These are phyloP conservation scores for Plantago elongata DNA, from an alignment of 257 asterid genomes.

Conservation along the genomic window DNA sequence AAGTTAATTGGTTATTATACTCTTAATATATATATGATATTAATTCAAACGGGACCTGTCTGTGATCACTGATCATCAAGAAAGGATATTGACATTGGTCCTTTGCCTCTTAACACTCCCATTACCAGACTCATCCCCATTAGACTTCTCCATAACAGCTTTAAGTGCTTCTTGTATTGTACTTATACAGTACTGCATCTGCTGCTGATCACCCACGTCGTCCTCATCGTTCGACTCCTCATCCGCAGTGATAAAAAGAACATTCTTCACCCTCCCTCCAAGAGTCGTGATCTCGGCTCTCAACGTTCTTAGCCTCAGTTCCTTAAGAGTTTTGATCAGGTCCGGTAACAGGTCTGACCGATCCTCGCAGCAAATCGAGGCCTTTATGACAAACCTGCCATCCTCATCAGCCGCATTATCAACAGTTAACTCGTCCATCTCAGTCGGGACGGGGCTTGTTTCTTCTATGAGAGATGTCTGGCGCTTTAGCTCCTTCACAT, in stretches of 20 bases:
- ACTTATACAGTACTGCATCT: slow-evolving; percentile 25
- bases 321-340: slow-evolving; percentile 47
- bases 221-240: slow-evolving; percentile 28
- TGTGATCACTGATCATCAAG: too few relatives aligned
- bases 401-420: slow-evolving; percentile 34
- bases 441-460: slow-evolving; percentile 48
- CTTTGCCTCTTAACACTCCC: slow-evolving; percentile 77
- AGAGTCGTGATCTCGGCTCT: slow-evolving; percentile 60
- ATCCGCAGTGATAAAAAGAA: slow-evolving; percentile 52
- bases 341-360: slow-evolving; percentile 52
- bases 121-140: slow-evolving; percentile 55
- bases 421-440: slow-evolving; percentile 39
- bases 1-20: too few relatives aligned
- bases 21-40: too few relatives aligned
- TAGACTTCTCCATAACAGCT: slow-evolving; percentile 71
- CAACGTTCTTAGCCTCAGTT: slow-evolving; percentile 33
- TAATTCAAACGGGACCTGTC: too few relatives aligned
- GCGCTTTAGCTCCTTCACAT: slow-evolving; percentile 54
- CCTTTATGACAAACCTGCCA: slow-evolving; percentile 39
- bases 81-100: slow-evolving; percentile 27
- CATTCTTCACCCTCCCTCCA: slow-evolving; percentile 58
- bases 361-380: slow-evolving; percentile 64
- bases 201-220: slow-evolving; percentile 27
- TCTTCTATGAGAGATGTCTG: slow-evolving; percentile 44
- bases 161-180: slow-evolving; percentile 79